Conservation (phyloP, 2,329 filamentous ascomycete genomes). For the Fusarium chaquense region DNA sequence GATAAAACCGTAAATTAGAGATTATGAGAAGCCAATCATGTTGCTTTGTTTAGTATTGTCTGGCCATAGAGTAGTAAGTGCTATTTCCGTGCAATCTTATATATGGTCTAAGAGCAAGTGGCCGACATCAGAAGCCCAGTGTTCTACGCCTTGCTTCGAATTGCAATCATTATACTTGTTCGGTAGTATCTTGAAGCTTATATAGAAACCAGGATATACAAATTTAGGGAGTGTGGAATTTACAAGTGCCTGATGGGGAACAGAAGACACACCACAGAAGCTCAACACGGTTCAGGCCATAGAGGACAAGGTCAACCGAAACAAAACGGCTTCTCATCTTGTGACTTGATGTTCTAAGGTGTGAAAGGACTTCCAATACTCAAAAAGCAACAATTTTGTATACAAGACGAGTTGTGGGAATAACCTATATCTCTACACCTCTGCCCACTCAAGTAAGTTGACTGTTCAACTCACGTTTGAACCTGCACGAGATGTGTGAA, state of each 20-base stretch:
- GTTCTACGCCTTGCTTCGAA: not conserved
- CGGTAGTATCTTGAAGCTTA: not conserved
- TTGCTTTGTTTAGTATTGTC: not conserved
- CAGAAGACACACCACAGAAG: not conserved
- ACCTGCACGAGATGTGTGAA: not conserved
- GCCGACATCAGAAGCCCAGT: not conserved
- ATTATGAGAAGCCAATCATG: constrained; percentile 9
- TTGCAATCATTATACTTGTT: not conserved
- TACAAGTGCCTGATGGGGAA: not conserved
- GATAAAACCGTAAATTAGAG: not conserved
- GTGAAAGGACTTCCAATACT: not conserved
- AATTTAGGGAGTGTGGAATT: not conserved
- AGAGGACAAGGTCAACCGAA: not conserved
- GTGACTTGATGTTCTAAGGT: not conserved
- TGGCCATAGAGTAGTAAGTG: not conserved
- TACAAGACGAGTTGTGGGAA: not conserved
- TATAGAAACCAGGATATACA: not conserved
- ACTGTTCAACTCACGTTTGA: not conserved
- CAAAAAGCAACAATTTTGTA: too few species aligned
- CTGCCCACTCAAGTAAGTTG: not conserved
- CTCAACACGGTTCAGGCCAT: not conserved
- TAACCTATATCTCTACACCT: not conserved
- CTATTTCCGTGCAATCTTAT: not conserved
- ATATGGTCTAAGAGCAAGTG: not conserved
- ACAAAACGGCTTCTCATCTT: too few species aligned